A percentile compares a stretch with the other conserved stretches of the same genome.
These are phyloP conservation scores for Debaryomycetaceae sp. DNA, from an alignment of 1,139 yeast species.

Conservation along the genomic window DNA sequence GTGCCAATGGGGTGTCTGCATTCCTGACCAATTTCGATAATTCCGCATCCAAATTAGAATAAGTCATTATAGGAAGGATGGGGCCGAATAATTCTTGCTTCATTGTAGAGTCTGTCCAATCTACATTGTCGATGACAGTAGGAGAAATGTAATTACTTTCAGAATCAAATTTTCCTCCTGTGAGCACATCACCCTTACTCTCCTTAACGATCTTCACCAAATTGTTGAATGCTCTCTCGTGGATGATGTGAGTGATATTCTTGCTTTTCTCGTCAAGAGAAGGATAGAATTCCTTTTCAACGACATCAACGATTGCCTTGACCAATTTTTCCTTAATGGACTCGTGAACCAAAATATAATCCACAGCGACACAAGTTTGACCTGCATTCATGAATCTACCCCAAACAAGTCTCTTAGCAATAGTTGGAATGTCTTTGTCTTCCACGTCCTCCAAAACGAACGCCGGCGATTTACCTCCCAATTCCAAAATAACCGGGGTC, in stretches of 20 bases:
- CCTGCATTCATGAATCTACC: conserved; percentile 82
- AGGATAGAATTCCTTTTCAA: conserved; percentile 48
- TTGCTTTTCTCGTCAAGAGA: conserved; percentile 21
- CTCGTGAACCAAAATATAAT: conserved; percentile 68
- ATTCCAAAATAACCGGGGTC: conserved; percentile 78
- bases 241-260: conserved; percentile 60
- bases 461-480: conserved; percentile 93
- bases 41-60: conserved; percentile 45
- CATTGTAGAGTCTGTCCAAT: conserved; percentile 71
- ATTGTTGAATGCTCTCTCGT: conserved; percentile 54
- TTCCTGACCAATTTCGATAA: conserved; percentile 43
- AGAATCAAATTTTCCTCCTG: conserved; percentile 52
- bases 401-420: conserved; percentile 73
- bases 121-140: conserved; percentile 60
- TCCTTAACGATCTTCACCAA: conserved; percentile 41
- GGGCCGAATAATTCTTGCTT: conserved; percentile 82
- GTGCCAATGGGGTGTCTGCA: conserved; percentile 87
- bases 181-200: conserved; percentile 58
- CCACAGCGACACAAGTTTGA: conserved; percentile 89
- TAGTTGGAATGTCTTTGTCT: conserved; percentile 42
- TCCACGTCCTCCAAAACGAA: conserved; percentile 54
- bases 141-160: conserved; percentile 62
- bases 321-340: conserved; percentile 51
- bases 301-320: conserved; percentile 36
- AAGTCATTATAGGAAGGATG: conserved; percentile 67